Base-by-base conservation (phyloP, 2,329 filamentous ascomycete species). In the Venturiaceae sp. region DNA sequence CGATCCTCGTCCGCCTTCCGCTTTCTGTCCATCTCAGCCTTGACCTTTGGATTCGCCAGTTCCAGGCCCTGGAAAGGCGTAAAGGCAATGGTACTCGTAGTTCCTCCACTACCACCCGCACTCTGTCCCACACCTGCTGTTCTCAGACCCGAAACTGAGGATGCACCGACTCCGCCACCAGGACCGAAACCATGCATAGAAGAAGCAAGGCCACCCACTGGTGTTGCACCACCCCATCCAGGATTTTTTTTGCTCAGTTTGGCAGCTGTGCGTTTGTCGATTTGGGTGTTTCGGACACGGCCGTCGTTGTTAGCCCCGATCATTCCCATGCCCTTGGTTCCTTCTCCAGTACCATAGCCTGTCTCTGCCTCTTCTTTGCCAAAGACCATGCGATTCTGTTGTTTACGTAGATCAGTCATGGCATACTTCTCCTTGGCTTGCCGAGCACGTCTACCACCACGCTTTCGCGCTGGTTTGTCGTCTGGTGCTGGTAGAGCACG, bases 391-490 rank as follows among this genome's bases (percentile, higher is more conserved):
- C 94, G 84, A 75, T 99, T 99, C 74, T 97, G 94, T 4, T 91
- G 91, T 72, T 97, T 96, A 63, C 92, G 86, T 32, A 99, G 78
- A 58, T 99, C 94, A 0, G 94, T 99, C 90, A 96, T 95, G 61
- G 94, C 92, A 6, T 90, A 90, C 3, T 92, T 92, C 72, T 96
- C 94, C 80, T 99, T 99, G 61, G 92, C 92, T 72, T 96, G 96
- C 59, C 94, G 80, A 13, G 92, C 94, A 63, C 91, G 81, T 58
- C 92, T 81, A 55, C 94, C 94, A 71, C 94, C 94, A 63, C 94
- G 88, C 72, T 99, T 99, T 34, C 92, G 82, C 0, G 89, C 85
- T 1, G 91, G 94, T 71, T 97, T 99, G 73, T 99, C 94, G 68
- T 97, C 94, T 0, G 94, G 94, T 0, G 90, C 89, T 1, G 92